A percentile compares a stretch with the other conserved stretches of the same genome.
Evolutionary conservation across 768 basidiomycete genomes (phyloP).

Genomic region (Agrocybe pediades): DNA sequence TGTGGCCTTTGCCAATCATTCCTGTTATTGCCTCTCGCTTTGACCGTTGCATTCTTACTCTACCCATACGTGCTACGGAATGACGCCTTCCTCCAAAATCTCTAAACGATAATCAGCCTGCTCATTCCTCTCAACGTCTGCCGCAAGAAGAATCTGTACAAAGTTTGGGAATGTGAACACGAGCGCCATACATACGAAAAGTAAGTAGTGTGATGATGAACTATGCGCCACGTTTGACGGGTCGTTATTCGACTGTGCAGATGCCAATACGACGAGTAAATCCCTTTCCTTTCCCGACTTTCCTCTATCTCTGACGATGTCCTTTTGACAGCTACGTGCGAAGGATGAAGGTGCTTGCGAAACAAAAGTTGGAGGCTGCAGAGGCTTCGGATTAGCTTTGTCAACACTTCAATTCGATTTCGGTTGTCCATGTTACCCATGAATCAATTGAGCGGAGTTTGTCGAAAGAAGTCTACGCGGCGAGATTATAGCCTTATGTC

Average conservation of each 20-base stretch:
- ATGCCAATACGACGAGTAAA: constrained; percentile 95
- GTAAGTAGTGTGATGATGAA: constrained; percentile 43
- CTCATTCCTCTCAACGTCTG: constrained; percentile 88
- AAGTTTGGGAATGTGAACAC: constrained; percentile 94
- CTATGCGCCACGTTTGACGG: not conserved
- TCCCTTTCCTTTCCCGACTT: constrained; percentile 17
- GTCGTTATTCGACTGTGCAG: constrained; percentile 35
- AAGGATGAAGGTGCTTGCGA: constrained; percentile 83
- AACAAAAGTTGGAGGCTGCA: constrained; percentile 55
- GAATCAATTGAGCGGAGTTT: not conserved
- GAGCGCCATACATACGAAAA: constrained; percentile 87
- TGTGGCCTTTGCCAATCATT: not conserved
- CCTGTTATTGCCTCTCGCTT: not conserved
- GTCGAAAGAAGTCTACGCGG: no score
- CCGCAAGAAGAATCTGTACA: constrained; percentile 72
- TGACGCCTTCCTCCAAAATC: not conserved
- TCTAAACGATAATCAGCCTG: constrained; percentile 49
- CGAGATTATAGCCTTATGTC: no score
- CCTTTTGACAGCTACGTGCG: constrained; percentile 67
- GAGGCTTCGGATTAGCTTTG: constrained; percentile 28
- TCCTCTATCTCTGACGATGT: constrained; percentile 7
- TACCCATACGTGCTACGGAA: not conserved
- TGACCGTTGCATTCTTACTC: not conserved
- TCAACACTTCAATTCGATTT: not conserved
- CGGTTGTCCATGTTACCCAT: constrained; percentile 11